Conservation (phyloP, 2,329 filamentous ascomycete genomes). For the Curvularia verruculosa region DNA sequence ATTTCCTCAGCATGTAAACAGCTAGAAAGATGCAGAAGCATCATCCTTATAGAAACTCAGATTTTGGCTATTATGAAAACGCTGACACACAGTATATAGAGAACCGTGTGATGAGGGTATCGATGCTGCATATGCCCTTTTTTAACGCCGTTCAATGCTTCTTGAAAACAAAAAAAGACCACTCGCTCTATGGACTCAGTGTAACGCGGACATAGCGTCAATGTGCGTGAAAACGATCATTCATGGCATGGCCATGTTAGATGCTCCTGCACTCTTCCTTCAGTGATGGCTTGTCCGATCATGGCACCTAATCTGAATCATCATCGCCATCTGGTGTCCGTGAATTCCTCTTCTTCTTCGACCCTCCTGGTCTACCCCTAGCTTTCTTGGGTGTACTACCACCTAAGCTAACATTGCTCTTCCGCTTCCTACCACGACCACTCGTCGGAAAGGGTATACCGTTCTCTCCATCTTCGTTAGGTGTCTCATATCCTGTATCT, state of each 20-base stretch:
- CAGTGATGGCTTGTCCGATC: constrained; percentile 5
- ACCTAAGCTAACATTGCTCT: constrained; percentile 38
- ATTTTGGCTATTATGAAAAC: not conserved
- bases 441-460: constrained; percentile 40
- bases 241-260: not conserved
- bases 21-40: not conserved
- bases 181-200: not conserved
- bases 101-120: constrained; percentile 18
- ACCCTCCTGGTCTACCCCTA: constrained; percentile 26
- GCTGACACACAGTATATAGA: constrained; percentile 5
- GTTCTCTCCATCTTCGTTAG: constrained; percentile 41
- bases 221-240: not conserved
- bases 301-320: constrained; percentile 33
- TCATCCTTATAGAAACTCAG: not conserved
- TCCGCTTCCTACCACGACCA: constrained; percentile 54
- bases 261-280: not conserved
- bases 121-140: constrained; percentile 9
- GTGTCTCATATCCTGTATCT: constrained; percentile 52
- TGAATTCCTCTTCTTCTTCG: constrained; percentile 39
- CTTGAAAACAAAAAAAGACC: not conserved
- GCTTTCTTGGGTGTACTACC: constrained; percentile 47
- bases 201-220: not conserved
- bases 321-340: constrained; percentile 42
- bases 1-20: not conserved
- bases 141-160: constrained; percentile 16